Evolutionary conservation across 805 yeast genomes (phyloP), one percentile per base, ranked within the genome.

Genomic region (Ascoidea rubescens): DNA sequence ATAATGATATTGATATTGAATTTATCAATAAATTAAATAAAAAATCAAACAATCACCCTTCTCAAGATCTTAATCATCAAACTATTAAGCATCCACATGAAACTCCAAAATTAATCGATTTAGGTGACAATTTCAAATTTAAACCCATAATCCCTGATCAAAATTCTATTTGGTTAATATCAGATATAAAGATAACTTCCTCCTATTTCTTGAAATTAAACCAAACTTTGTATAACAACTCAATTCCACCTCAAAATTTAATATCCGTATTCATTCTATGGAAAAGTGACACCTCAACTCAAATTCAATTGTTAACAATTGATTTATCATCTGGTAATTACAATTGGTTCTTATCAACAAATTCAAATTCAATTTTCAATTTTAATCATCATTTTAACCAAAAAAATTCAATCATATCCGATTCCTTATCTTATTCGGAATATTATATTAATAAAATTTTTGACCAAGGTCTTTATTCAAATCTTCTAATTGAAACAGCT

Each of bases 251-350:
- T 6, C 45, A 31, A 12, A 49, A 53, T 4, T 52, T 56, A 44
- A 52, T 72, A 21, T 65, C 67, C 47, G 55, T 76, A 2, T 65
- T 72, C 61, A 68, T 71, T 0, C 65, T 82, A 42, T 80, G 87
- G 86, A 83, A 82, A 59, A 78, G 85, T 57, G 82, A 82, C 55
- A 72, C 77, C 1, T 71, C 77, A 1, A 74, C 80, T 12, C 65
- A 71, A 46, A 56, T 77, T n/a, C 71, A 71, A 53, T 57, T 64
- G 12, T 55, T 70, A 45, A 62, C 64, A 12, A 52, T 71, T 17
- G 42, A 33, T 33, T 50, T 54, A 14, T 59, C 64, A 43, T 66
- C 66, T 17, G 51, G 51, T 1, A 37, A 59, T 3, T 50, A 61
- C 2, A 47, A 54, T 21, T 64, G 66, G 67, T 52, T 50, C 17